Evolutionary conservation across 176 grass and related monocot genomes (phyloP).

Genomic region (Hordeum vulgare): MorexV3_pseudomolecules_assembly NC_058520.1:423664682-423665181

Average conservation of each 20-base stretch:
- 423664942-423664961: not conserved
- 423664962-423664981: not conserved
- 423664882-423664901: not conserved
- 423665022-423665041: constrained; percentile 29
- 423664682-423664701: not conserved
- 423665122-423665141: constrained; percentile 93
- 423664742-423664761: not conserved
- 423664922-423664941: not conserved
- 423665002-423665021: constrained; percentile 4
- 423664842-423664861: constrained; percentile 1
- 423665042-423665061: constrained; percentile 98
- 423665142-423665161: constrained; percentile 16
- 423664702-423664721: not conserved
- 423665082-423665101: constrained; percentile 85
- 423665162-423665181: not conserved
- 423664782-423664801: not conserved
- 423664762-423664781: not conserved
- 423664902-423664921: not conserved
- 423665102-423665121: constrained; percentile 96
- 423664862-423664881: not conserved
- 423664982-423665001: constrained; percentile 11
- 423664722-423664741: not conserved
- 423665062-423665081: constrained; percentile 88
- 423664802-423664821: not conserved
- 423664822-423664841: not conserved